Evolutionary conservation across 2,329 filamentous ascomycete genomes (phyloP).

Genomic region (Botryotinia calthae): DNA sequence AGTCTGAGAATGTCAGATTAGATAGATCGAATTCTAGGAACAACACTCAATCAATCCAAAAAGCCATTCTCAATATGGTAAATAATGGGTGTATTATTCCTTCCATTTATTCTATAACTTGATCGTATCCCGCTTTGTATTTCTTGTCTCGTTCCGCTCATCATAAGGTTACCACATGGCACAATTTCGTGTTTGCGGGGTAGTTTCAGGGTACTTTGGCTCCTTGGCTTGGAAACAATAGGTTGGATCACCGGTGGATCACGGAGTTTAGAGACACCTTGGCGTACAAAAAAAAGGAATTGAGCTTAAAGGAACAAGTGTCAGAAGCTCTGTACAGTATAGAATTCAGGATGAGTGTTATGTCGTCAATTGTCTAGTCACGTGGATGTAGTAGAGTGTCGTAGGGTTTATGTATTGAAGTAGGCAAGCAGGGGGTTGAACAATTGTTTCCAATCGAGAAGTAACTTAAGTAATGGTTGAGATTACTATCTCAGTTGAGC

Average conservation of each 20-base stretch:
- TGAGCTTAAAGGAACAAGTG: no score
- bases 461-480: not conserved
- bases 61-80: not conserved
- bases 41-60: not conserved
- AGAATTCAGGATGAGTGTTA: not conserved
- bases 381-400: not conserved
- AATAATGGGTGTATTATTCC: not conserved
- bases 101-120: not conserved
- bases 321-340: no score
- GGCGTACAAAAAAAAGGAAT: no score
- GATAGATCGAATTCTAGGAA: not conserved
- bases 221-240: not conserved
- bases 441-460: not conserved
- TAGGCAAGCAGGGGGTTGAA: no score
- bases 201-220: not conserved
- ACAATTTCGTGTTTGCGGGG: not conserved
- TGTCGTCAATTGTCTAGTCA: not conserved
- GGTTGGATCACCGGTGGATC: not conserved
- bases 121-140: not conserved
- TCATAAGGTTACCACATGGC: not conserved
- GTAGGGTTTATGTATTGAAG: not conserved
- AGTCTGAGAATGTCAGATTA: not conserved
- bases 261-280: not conserved
- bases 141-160: not conserved
- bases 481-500: not conserved